Evolutionary conservation across 2,329 filamentous ascomycete species (phyloP).

Genomic region (Cordyceps fumosorosea): DNA sequence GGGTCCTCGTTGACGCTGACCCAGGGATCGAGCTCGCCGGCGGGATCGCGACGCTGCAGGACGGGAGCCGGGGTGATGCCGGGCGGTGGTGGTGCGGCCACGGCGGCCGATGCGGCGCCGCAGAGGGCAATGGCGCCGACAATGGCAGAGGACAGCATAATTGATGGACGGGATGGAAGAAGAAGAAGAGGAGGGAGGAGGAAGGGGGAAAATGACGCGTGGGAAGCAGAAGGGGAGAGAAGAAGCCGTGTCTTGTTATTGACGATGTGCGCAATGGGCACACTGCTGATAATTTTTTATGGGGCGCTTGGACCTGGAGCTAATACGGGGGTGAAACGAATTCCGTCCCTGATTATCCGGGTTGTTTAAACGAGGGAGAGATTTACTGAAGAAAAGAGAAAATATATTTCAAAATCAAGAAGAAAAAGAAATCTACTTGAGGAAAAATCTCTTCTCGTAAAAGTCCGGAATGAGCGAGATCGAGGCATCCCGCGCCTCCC

Average conservation of each 20-base stretch:
- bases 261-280: neutral
- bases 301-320: neutral
- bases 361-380: neutral
- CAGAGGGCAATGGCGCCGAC: conserved; percentile 4
- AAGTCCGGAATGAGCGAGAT: neutral
- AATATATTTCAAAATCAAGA: no score
- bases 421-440: neutral
- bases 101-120: neutral
- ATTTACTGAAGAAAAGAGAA: neutral
- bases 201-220: neutral
- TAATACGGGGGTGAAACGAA: neutral
- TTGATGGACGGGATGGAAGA: neutral
- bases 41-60: conserved; percentile 19
- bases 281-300: neutral
- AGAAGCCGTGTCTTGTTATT: neutral
- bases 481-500: neutral
- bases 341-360: neutral
- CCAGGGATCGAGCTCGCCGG: conserved; percentile 41
- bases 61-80: conserved; percentile 10
- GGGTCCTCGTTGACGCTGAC: conserved; percentile 44
- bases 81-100: neutral
- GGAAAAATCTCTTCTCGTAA: neutral
- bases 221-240: neutral
- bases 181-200: neutral
- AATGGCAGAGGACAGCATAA: conserved; percentile 4